Conservation (phyloP, 208 protist species). For the Vickermania spadyakhi region DNA sequence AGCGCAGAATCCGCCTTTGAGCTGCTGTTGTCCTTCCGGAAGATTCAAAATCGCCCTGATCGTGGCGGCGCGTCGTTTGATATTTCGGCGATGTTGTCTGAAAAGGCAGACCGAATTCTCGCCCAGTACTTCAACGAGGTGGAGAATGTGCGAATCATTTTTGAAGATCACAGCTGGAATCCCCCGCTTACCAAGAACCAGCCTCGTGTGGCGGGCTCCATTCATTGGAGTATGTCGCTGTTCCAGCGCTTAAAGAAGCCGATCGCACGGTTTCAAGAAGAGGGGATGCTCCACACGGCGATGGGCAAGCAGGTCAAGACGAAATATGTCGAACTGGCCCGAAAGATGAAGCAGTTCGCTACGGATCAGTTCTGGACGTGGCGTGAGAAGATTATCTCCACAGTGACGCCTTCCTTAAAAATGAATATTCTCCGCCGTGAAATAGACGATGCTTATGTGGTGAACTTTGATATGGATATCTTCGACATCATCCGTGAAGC, state of each 20-base stretch:
- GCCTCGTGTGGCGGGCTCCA: slow-evolving; percentile 93
- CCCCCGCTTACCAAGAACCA: slow-evolving; percentile 97
- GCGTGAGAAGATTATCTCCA: slow-evolving; percentile 79
- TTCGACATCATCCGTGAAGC: slow-evolving; percentile 95
- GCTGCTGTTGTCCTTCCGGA: slow-evolving; percentile 95
- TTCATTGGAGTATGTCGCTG: slow-evolving; percentile 96
- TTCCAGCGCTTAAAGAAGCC: slow-evolving; percentile 96
- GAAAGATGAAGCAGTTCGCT: slow-evolving; percentile 93
- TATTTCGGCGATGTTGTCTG: slow-evolving; percentile 89
- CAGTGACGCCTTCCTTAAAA: slow-evolving; percentile 87
- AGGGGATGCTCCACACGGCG: slow-evolving; percentile 86
- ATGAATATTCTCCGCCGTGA: slow-evolving; percentile 77
- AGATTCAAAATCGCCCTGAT: slow-evolving; percentile 78
- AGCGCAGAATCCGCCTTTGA: slow-evolving; percentile 97
- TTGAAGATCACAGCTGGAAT: slow-evolving; percentile 72
- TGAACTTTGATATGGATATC: slow-evolving; percentile 93
- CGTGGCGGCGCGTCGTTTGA: slow-evolving; percentile 68
- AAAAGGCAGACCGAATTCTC: slow-evolving; percentile 95
- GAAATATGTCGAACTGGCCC: slow-evolving; percentile 90
- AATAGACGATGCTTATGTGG: slow-evolving; percentile 64
- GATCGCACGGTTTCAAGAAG: slow-evolving; percentile 91
- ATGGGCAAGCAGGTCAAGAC: slow-evolving; percentile 86
- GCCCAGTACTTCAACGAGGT: slow-evolving; percentile 92
- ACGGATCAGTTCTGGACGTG: slow-evolving; percentile 87
- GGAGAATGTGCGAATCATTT: slow-evolving; percentile 88